Base-by-base conservation (phyloP, 768 basidiomycete species). In the Leccinellum albellum region DNA sequence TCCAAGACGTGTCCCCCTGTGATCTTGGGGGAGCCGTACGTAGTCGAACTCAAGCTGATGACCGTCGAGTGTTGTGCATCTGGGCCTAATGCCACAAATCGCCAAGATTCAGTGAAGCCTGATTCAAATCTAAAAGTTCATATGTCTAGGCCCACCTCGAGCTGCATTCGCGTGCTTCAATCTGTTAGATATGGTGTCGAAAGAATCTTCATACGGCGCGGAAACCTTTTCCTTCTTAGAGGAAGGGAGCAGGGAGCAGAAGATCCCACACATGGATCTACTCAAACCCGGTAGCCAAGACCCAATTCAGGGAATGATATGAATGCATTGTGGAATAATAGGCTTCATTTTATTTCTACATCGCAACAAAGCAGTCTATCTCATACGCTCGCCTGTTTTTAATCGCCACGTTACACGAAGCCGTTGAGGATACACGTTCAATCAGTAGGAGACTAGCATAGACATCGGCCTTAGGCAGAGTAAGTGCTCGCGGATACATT, bases 401-500 rank as follows among this genome's bases (percentile, higher is more conserved):
- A 66, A 47, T 61, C 53, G 24, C 23, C 33, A 44, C 59, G 51
- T 45, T 33, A n/a, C 50, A 50, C 51, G 37, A 45, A 33, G 40
- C 50, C 31, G 4, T 17, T 9, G 42, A 32, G 23, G 50, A 44
- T 28, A 55, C 26, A 55, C 46, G 48, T 47, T 47, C 28, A 65
- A 55, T 69, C 67, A 64, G 65, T 54, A 51, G 44, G 37, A 47
- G 33, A 47, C n/a, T 50, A 55, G 29, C 21, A 32, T 21, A 14
- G 26, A 51, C 17, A 28, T 15, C 42, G 49, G 46, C 31, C 60
- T 75, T 78, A 88, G 59, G 84, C 87, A 64, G 76, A 76, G 82
- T 98, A 98, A 51, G 88, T 85, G 60, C 84, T 87, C 37, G 94
- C 89, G 54, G 96, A 93, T 55, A 96, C 94, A 64, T 87, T 93